Percentiles rank a stretch among this genome's conserved stretches.
phyloP scores from a whole-genome alignment of 495 filamentous ascomycete species.

The Jackrogersella multiformis region DNA sequence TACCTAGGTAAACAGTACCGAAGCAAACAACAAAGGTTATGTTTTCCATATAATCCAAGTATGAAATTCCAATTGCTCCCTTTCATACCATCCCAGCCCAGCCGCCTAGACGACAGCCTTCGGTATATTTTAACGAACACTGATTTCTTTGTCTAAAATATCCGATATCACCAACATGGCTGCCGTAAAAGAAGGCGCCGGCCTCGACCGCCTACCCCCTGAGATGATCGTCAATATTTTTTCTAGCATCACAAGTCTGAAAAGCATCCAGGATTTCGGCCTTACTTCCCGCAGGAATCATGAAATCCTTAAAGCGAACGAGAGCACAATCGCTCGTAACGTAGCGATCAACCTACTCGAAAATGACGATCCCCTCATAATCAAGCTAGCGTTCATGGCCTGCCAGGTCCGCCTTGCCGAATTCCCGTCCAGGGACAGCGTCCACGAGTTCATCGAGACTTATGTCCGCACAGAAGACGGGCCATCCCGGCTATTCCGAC shows the following conservation, averaged over 20 bases:
- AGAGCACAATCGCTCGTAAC: background rate
- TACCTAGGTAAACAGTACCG: no score
- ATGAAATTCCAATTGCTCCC: no score
- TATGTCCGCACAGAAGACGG: background rate
- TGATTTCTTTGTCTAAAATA: background rate
- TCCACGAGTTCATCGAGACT: background rate
- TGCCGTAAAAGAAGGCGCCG: background rate
- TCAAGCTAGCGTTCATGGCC: constrained; percentile 14
- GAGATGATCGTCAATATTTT: constrained; percentile 9
- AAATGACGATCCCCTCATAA: constrained; percentile 2
- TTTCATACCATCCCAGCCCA: background rate
- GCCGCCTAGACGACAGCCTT: background rate
- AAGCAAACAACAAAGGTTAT: no score
- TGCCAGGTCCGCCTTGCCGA: background rate
- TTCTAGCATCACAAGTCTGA: background rate
- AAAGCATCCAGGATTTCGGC: background rate
- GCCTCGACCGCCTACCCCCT: constrained; percentile 3
- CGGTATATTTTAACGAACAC: no score
- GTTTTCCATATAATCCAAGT: no score
- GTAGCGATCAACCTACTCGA: background rate
- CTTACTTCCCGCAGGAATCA: background rate
- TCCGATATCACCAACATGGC: background rate
- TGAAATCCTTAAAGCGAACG: background rate
- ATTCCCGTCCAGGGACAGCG: background rate
- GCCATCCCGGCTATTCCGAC: background rate